phyloP scores from a whole-genome alignment of 2,329 filamentous ascomycete genomes.

The Neoascochyta sp. region DNA sequence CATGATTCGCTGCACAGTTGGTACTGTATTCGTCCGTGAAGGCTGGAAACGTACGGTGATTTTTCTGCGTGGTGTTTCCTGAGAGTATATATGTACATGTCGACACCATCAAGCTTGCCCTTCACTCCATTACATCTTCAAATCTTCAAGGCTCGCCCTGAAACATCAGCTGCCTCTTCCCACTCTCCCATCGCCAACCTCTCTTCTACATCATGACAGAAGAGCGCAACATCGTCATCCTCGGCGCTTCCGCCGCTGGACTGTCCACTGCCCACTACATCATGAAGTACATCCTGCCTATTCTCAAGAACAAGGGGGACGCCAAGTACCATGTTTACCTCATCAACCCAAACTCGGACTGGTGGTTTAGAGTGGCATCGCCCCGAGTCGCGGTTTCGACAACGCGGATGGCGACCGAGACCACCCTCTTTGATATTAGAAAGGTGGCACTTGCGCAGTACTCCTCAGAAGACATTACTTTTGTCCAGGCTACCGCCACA shows the following conservation, averaged over 20 bases:
- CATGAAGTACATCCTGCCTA: constrained; percentile 35
- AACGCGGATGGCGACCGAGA: constrained; percentile 45
- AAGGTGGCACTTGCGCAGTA: constrained; percentile 51
- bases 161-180: too few relatives aligned
- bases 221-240: constrained; percentile 35
- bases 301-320: constrained; percentile 27
- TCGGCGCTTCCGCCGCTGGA: constrained; percentile 32
- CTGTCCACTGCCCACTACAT: constrained; percentile 34
- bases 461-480: constrained; percentile 45
- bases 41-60: too few relatives aligned
- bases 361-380: constrained; percentile 53
- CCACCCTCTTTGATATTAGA: constrained; percentile 50
- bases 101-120: too few relatives aligned
- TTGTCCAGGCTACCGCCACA: constrained; percentile 51
- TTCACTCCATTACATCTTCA: too few relatives aligned
- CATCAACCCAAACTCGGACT: constrained; percentile 52
- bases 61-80: too few relatives aligned
- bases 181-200: too few relatives aligned
- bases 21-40: too few relatives aligned
- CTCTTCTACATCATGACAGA: constrained; percentile 22
- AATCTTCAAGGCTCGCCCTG: too few relatives aligned
- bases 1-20: too few relatives aligned
- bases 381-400: constrained; percentile 53
- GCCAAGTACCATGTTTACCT: constrained; percentile 51
- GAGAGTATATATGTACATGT: too few relatives aligned